Conservation (phyloP, 495 filamentous ascomycete genomes). For the Durotheca rogersii region DNA sequence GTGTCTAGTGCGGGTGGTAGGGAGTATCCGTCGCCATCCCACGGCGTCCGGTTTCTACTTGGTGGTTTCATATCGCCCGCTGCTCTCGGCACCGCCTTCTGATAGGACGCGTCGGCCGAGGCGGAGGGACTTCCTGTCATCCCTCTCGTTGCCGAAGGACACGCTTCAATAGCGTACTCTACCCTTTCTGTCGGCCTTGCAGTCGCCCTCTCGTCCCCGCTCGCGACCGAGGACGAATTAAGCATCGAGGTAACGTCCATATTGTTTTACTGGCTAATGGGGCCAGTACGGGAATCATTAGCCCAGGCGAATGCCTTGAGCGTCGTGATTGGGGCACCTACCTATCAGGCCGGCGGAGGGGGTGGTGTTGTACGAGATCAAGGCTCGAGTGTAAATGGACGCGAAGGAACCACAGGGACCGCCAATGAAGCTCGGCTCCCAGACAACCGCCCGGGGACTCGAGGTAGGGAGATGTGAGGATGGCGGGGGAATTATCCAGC, state of each 20-base stretch:
- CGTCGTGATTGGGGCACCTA: too few relatives aligned
- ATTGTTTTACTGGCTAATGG: not conserved
- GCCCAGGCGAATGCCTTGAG: too few relatives aligned
- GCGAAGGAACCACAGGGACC: too few relatives aligned
- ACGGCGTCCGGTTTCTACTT: conserved; percentile 45
- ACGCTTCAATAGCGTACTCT: too few relatives aligned
- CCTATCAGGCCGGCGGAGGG: too few relatives aligned
- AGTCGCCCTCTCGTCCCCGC: conserved; percentile 29
- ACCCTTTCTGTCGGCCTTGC: conserved; percentile 2
- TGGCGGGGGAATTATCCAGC: not conserved
- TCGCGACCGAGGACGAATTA: conserved; percentile 34
- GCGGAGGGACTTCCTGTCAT: conserved; percentile 25
- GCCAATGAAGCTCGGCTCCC: too few relatives aligned
- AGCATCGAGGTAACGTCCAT: conserved; percentile 42
- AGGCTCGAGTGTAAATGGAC: too few relatives aligned
- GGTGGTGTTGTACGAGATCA: too few relatives aligned
- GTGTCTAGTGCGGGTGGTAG: conserved; percentile 39
- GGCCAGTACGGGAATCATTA: too few relatives aligned
- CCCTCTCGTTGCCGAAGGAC: conserved; percentile 30
- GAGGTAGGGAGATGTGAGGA: too few relatives aligned
- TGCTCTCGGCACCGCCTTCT: conserved; percentile 23
- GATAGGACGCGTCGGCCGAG: conserved; percentile 29
- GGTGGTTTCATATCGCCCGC: conserved; percentile 33
- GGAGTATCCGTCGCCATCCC: conserved; percentile 48
- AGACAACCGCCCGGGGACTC: too few relatives aligned